Evolutionary conservation across 2,329 filamentous ascomycete genomes (phyloP).

Genomic region (Esteya vermicola): DNA sequence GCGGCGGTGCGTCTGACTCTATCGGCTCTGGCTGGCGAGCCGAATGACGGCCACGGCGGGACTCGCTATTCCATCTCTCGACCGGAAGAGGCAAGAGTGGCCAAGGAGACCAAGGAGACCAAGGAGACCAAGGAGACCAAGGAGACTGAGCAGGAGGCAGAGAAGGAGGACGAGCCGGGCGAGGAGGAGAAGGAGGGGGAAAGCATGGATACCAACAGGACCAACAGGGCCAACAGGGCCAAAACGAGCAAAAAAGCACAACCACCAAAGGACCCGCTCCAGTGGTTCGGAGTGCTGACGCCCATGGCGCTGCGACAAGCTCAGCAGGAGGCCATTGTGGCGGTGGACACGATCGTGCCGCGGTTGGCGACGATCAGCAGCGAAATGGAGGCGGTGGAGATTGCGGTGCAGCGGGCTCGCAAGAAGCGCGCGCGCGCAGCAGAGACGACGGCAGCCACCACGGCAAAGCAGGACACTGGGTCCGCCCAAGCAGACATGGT

Average conservation of each 20-base stretch:
- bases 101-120: background rate
- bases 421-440: slow-evolving; percentile 37
- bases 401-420: slow-evolving; percentile 48
- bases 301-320: slow-evolving; percentile 39
- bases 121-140: background rate
- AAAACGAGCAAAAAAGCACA: background rate
- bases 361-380: slow-evolving; percentile 40
- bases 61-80: background rate
- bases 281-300: slow-evolving; percentile 41
- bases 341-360: slow-evolving; percentile 43
- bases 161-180: background rate
- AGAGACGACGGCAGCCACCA: background rate
- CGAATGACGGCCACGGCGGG: background rate
- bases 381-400: slow-evolving; percentile 51
- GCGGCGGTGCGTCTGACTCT: slow-evolving; percentile 33
- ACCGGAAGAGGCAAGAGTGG: background rate
- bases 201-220: background rate
- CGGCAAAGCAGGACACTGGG: background rate
- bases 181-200: slow-evolving; percentile 2
- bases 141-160: background rate
- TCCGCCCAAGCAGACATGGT: background rate
- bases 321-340: slow-evolving; percentile 41
- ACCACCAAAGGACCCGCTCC: slow-evolving; percentile 35
- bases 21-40: background rate
- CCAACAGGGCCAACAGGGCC: too few species aligned